Conservation (phyloP, 441 rosid genomes). For the Syzygium syzygioides region DNA sequence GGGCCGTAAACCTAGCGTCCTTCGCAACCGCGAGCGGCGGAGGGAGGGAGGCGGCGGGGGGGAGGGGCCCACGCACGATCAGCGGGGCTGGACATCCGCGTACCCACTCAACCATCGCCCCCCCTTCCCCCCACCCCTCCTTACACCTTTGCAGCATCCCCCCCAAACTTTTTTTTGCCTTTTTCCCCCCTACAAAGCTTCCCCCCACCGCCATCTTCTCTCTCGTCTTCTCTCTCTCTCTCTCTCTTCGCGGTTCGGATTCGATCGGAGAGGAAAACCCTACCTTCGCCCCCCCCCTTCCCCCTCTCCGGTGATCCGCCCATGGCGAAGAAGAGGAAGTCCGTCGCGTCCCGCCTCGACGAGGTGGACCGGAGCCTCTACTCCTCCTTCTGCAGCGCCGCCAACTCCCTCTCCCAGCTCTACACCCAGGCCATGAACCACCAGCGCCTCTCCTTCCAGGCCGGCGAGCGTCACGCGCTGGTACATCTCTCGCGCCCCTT, state of each 20-base stretch:
- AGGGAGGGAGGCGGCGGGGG: background rate
- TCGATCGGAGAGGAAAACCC: background rate
- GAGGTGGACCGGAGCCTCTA: conserved; percentile 66
- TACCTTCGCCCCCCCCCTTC: background rate
- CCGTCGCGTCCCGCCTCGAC: conserved; percentile 52
- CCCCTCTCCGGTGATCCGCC: background rate
- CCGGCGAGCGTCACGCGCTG: conserved; percentile 64
- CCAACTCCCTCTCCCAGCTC: conserved; percentile 69
- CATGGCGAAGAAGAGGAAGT: conserved; percentile 63
- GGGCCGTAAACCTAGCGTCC: too few relatives aligned
- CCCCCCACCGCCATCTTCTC: background rate
- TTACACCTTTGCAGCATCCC: background rate
- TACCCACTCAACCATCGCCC: background rate
- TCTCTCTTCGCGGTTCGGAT: background rate
- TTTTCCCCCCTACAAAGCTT: background rate
- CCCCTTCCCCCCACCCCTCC: background rate
- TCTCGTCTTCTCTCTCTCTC: background rate
- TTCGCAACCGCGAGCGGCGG: too few relatives aligned
- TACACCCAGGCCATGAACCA: conserved; percentile 66
- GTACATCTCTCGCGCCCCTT: too few relatives aligned
- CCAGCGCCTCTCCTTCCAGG: conserved; percentile 61
- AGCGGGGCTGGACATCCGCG: background rate
- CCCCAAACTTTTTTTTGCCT: background rate
- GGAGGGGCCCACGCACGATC: background rate
- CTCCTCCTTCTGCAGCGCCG: conserved; percentile 59